Conservation (phyloP, 2,329 filamentous ascomycete genomes). For the Botryotinia narcissicola region DNA sequence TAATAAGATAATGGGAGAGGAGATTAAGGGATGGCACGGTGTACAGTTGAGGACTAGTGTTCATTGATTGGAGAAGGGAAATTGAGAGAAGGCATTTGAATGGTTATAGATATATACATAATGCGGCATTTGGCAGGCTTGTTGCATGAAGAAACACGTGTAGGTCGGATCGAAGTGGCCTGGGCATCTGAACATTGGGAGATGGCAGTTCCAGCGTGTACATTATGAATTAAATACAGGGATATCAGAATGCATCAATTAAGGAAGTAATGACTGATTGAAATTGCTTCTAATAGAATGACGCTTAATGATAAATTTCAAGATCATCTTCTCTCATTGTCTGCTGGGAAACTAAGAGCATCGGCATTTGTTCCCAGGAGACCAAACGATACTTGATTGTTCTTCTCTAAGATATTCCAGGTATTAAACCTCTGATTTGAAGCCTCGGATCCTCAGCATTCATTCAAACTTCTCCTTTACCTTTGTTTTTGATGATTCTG, state of each 20-base stretch:
- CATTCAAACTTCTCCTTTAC: neutral
- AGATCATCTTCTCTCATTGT: neutral
- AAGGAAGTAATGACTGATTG: too few relatives aligned
- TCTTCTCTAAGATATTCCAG: neutral
- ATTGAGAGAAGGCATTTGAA: neutral
- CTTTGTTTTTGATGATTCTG: neutral
- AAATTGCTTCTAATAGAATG: neutral
- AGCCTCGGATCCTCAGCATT: neutral
- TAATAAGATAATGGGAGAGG: conserved; percentile 68
- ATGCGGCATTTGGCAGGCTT: neutral
- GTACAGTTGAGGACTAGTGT: conserved; percentile 73
- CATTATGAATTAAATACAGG: neutral
- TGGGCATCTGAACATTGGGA: neutral
- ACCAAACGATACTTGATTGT: neutral
- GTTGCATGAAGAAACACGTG: neutral
- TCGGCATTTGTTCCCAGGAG: neutral
- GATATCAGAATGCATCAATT: neutral
- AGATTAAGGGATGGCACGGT: conserved; percentile 80
- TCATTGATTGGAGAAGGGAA: conserved; percentile 22
- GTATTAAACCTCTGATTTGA: neutral
- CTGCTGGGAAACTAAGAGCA: neutral
- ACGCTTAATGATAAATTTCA: neutral
- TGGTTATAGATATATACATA: neutral
- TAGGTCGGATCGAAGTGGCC: neutral
- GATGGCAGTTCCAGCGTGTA: neutral